These are phyloP conservation scores for Myxozyma sirexii DNA, from an alignment of 805 yeast genomes.

Conservation along the genomic window DNA sequence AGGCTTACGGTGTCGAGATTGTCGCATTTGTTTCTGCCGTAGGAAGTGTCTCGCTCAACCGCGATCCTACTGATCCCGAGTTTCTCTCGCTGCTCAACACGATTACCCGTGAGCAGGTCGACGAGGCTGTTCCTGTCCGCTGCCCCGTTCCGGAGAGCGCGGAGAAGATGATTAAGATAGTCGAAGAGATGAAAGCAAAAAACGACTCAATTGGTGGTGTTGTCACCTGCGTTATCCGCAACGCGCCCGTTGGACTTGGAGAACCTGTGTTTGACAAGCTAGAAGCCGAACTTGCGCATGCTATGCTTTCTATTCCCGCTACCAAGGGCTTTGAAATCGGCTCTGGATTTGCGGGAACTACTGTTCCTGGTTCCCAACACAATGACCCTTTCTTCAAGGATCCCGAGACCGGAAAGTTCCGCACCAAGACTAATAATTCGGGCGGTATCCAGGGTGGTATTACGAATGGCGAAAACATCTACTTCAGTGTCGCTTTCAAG, in stretches of 20 bases:
- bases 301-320: conserved; percentile 97
- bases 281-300: conserved; percentile 94
- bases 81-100: conserved; percentile 71
- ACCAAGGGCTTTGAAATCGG: conserved; percentile 98
- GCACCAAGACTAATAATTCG: conserved; percentile 87
- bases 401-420: conserved; percentile 61
- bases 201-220: conserved; percentile 97
- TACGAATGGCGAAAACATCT: conserved; percentile 92
- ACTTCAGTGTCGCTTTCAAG: conserved; percentile 94
- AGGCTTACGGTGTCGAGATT: conserved; percentile 82
- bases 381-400: conserved; percentile 81
- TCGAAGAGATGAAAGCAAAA: conserved; percentile 80
- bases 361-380: conserved; percentile 89
- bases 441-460: conserved; percentile 99
- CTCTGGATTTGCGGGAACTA: conserved; percentile 89
- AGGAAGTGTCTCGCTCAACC: conserved; percentile 73
- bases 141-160: conserved; percentile 81
- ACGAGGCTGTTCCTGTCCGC: conserved; percentile 84
- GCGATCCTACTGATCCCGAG: conserved; percentile 59
- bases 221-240: conserved; percentile 94
- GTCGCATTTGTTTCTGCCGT: conserved; percentile 96
- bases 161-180: conserved; percentile 79
- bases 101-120: conserved; percentile 86
- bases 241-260: conserved; percentile 93
- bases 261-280: conserved; percentile 97